Base-by-base conservation (phyloP, 2,329 filamentous ascomycete genomes). In the Penicillium polonicum region DNA sequence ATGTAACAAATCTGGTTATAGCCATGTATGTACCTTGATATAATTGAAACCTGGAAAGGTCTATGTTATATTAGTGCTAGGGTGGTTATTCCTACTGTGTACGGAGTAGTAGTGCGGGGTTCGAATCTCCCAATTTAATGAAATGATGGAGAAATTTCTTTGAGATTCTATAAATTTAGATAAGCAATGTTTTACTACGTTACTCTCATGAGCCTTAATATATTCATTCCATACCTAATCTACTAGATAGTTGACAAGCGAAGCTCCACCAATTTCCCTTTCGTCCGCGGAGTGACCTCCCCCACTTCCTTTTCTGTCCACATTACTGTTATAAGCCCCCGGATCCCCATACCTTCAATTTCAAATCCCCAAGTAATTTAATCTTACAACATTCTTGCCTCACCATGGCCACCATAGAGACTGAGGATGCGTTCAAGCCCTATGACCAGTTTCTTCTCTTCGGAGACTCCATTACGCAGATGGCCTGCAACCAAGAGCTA, bases 391-490 rank as follows among this genome's bases (percentile, higher is more conserved):
- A 42, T 48, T 33, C 33, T 33, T n/a, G 7, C 15, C 7, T 35
- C 39, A 29, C 4, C 17, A 52, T 52, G 50, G 17, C 50, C 1
- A 5, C 10, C 38, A 25, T n/a, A 3, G 50, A 52, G n/a, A 45
- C 31, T 19, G 25, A 38, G 25, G 50, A 60, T 57, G 43, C 60
- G 15, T 69, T 61, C 61, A 60, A 67, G 57, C 78, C 83, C 1
- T 89, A 89, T 68, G 86, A 88, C 48, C 90, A 92, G 69, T 80
- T 92, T 66, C 80, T 97, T 61, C 85, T 97, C 25, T 89, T 97
- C 61, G 93, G 93, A 54, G 94, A 97, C 77, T 96, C 91, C 33
- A 88, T 97, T 60, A 88, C 93, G 48, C 87, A 97, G 70, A 79
- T 82, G 42, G 83, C 86, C 2, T 83, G 83, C 62, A 79, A 82